Percentiles rank a stretch among this genome's conserved stretches.
phyloP scores from a whole-genome alignment of 108 stramenopile species.

The Cyclotella choctawhatcheeana region DNA sequence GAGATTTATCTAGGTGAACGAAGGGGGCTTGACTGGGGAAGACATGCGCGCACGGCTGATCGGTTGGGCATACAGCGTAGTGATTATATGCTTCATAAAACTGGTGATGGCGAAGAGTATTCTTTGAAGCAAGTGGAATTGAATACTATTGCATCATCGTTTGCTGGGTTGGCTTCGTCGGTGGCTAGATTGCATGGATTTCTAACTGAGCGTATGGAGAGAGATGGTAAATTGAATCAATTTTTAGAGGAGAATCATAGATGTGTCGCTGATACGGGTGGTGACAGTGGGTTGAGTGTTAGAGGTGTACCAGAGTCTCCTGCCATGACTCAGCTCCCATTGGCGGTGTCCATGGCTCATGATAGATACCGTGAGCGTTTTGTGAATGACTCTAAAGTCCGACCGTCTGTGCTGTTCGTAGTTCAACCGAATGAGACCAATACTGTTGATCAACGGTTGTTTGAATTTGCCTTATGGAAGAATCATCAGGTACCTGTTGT shows the following conservation, averaged over 20 bases:
- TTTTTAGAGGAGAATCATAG: conserved; percentile 62
- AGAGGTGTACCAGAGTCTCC: conserved; percentile 83
- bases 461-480: conserved; percentile 91
- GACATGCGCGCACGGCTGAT: conserved; percentile 59
- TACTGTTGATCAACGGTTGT: conserved; percentile 93
- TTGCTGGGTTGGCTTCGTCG: conserved; percentile 77
- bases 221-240: conserved; percentile 35
- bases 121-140: conserved; percentile 93
- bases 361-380: conserved; percentile 63
- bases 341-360: conserved; percentile 76
- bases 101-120: conserved; percentile 24
- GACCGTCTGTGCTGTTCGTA: conserved; percentile 83
- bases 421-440: conserved; percentile 97
- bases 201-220: conserved; percentile 56
- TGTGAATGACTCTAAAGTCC: not conserved
- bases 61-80: conserved; percentile 89
- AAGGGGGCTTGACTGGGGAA: conserved; percentile 28
- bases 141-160: conserved; percentile 97
- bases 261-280: conserved; percentile 28
- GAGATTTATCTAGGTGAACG: conserved; percentile 61
- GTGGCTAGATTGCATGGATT: conserved; percentile 78
- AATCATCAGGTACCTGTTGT: conserved; percentile 80
- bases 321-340: conserved; percentile 76
- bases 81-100: conserved; percentile 96
- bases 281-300: conserved; percentile 10